Conservation (phyloP, 345 rosid species). For the Bruguiera sexangula region DNA sequence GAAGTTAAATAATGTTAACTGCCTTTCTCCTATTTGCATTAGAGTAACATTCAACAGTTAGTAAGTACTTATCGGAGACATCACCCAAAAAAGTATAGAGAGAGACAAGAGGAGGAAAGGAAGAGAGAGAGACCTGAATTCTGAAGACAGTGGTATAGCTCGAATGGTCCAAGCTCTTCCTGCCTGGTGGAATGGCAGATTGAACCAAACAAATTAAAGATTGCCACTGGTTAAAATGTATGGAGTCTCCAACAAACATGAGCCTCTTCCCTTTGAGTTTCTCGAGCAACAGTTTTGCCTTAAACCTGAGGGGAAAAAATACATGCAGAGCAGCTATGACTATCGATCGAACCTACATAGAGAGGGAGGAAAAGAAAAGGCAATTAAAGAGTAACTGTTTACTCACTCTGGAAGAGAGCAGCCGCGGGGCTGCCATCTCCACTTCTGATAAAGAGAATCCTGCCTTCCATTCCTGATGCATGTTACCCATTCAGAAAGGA, state of each 20-base stretch:
- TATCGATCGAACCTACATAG: neutral
- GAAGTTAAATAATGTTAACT: too few species aligned
- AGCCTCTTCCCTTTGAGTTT: constrained; percentile 60
- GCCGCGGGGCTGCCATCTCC: constrained; percentile 21
- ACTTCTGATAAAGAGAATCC: constrained; percentile 22
- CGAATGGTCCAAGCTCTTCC: constrained; percentile 40
- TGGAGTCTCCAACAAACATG: constrained; percentile 62
- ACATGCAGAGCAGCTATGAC: neutral
- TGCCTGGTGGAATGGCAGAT: constrained; percentile 37
- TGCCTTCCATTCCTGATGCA: constrained; percentile 25
- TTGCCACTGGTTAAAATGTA: constrained; percentile 57
- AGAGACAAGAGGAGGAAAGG: too few species aligned
- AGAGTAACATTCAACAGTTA: too few species aligned
- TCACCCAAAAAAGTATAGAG: too few species aligned
- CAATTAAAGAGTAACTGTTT: neutral
- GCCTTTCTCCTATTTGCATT: too few species aligned
- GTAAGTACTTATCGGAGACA: too few species aligned
- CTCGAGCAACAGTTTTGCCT: constrained; percentile 43
- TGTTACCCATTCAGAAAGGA: constrained; percentile 11
- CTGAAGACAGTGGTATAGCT: constrained; percentile 31
- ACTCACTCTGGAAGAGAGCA: constrained; percentile 13
- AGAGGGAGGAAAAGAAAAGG: too few species aligned
- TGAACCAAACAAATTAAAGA: constrained; percentile 66
- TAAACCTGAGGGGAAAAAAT: constrained; percentile 39
- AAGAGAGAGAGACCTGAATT: constrained; percentile 32